Base-by-base conservation (phyloP, 495 filamentous ascomycete genomes). In the Aspergillus ellipticus region DNA sequence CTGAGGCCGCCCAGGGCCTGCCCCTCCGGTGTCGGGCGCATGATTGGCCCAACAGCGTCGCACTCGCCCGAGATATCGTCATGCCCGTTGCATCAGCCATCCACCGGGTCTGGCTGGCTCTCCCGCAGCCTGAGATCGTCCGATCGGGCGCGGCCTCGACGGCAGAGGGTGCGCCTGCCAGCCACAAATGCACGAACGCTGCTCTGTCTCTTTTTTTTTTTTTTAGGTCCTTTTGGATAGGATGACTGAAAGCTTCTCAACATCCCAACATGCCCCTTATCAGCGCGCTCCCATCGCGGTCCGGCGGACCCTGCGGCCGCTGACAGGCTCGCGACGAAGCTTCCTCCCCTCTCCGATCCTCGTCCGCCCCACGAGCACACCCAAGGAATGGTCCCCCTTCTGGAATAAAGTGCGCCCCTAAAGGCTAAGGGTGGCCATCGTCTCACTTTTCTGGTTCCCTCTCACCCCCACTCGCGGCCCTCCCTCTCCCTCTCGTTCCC, bases 341-440 rank as follows among this genome's bases (percentile, higher is more conserved):
- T 50, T 29, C 7, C 6, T 50, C 35, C 13, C 24, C 47, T 31
- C 28, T 51, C 19, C n/a, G 41, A 43, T 45, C 42, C 11, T 19
- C 37, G 29, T 22, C 45, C 46, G 33, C 35, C 53, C 43, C 48
- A n/a, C 22, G 37, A 50, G 17, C 15, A 19, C 37, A 26, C 37
- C 47, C 51, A 28, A 42, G 35, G 24, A 39, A 35, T 20, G 21
- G 43, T 46, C 52, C 45, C 21, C 35, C 33, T 39, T 10, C 21
- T 42, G 33, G 35, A 56, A 29, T 41, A 51, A 54, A 33, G 35
- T 48, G 49, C 49, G 39, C 49, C 49, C 49, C 35, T 39, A 39
- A 39, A n/a, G 33, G n/a, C 22, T 21, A 47, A 17, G 9, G 43
- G 20, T 28, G 22, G 13, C 16, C 45, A 28, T 31, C 22, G 24